These are phyloP conservation scores for Pythium dissotocum DNA, from an alignment of 352 stramenopile species.

Conservation along the genomic window DNA sequence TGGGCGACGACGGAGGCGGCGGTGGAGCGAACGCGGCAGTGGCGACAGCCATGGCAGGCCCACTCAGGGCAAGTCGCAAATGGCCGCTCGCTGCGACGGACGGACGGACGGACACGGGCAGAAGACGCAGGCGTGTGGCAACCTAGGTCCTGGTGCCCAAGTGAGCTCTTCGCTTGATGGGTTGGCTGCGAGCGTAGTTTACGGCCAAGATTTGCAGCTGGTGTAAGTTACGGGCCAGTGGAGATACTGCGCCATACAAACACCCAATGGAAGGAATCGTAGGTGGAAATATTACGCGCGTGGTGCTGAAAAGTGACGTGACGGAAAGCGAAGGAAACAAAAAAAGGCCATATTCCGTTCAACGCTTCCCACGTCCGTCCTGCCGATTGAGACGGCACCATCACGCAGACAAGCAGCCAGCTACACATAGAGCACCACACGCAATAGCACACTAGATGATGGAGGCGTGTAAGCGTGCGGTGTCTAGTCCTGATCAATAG, in stretches of 20 bases:
- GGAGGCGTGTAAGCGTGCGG: no score
- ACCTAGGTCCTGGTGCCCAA: neutral
- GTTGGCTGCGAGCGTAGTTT: neutral
- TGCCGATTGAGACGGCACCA: neutral
- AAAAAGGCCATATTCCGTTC: neutral
- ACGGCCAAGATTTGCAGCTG: neutral
- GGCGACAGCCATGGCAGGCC: slow-evolving; percentile 18
- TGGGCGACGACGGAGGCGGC: slow-evolving; percentile 16
- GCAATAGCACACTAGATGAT: neutral
- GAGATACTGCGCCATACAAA: slow-evolving; percentile 24
- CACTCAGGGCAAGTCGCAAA: neutral
- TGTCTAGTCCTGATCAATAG: no score
- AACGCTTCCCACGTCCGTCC: neutral
- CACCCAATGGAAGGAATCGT: slow-evolving; percentile 18
- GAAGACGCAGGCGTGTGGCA: neutral
- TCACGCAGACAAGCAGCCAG: no score
- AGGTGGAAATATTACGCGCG: slow-evolving; percentile 1
- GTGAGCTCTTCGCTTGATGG: slow-evolving; percentile 5
- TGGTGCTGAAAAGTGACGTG: slow-evolving; percentile 22
- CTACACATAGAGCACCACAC: neutral
- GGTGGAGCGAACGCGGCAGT: slow-evolving; percentile 16
- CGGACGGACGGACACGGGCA: slow-evolving; percentile 1
- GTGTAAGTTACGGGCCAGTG: slow-evolving; percentile 17
- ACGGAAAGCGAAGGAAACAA: slow-evolving; percentile 4
- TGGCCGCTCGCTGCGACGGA: neutral